Evolutionary conservation across 2,329 filamentous ascomycete genomes (phyloP), one percentile per base, ranked within the genome.

Genomic region (Paracorniculantispora psalliotae): DNA sequence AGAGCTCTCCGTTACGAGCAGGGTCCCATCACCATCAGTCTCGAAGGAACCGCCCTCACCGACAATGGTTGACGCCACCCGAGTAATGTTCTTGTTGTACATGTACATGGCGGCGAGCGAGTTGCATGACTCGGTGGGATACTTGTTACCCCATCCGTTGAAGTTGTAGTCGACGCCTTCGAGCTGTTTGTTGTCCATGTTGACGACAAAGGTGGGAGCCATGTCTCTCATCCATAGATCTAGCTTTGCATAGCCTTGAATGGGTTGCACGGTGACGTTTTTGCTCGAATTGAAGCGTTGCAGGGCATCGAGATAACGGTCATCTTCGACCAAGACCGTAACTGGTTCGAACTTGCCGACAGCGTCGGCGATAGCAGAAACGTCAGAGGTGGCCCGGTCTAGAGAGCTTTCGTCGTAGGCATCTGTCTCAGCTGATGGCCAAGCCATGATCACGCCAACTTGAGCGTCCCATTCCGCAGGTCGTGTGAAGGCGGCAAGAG

Each of bases 221-320:
- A 66, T 63, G 54, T 71, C 68, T 2, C 69, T 64, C 43, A 68
- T 62, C 69, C 69, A 71, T 13, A 71, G 61, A 13, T 71, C 43
- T 50, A 60, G 21, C 50, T 60, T 37, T 13, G 35, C 0, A 28
- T 58, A 58, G 26, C 53, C 35, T 50, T 60, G 6, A 59, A 64
- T 33, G 2, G 26, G 37, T 1, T 57, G 41, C 1, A 62, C 12
- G 1, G 10, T 13, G 15, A 64, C 43, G 6, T 50, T 62, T 1
- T 55, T 33, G 23, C 50, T 26, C 21, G 26, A 62, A 62, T 7
- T 52, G 33, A 10, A 13, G 26, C 46, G 61, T 30, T 13, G 63
- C 64, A 4, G 63, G 60, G 28, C 46, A 52, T 9, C 55, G 28
- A 0, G 17, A n/a, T n/a, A 19, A 2, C 59, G 59, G 13, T 63